Percentiles rank a stretch among this genome's conserved stretches.
These are phyloP conservation scores for Proteromonas lacertae DNA, from an alignment of 352 stramenopile genomes.

Conservation along the genomic window DNA sequence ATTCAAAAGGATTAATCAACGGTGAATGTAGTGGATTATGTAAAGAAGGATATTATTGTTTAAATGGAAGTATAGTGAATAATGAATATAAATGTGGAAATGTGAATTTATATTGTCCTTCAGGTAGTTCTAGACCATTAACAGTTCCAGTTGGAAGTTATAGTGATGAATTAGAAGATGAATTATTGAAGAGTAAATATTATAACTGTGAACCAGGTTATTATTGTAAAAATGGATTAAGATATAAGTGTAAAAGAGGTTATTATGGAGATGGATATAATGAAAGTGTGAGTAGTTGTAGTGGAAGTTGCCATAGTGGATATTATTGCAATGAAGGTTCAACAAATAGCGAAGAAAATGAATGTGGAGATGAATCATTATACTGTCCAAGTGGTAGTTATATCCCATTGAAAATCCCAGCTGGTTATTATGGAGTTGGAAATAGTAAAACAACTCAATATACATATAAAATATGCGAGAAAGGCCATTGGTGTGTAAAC, in stretches of 20 bases:
- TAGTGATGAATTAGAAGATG: neutral
- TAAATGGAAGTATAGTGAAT: slow-evolving; percentile 4
- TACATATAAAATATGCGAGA: neutral
- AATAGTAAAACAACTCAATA: neutral
- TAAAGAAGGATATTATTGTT: slow-evolving; percentile 23
- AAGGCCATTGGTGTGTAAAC: neutral
- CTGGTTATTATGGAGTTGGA: neutral
- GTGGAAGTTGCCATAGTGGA: too few species aligned
- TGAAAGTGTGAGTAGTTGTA: neutral
- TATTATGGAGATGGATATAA: slow-evolving; percentile 20
- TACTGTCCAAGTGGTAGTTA: neutral
- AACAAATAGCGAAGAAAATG: neutral
- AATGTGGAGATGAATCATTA: neutral
- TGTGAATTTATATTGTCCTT: slow-evolving; percentile 4
- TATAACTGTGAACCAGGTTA: too few species aligned
- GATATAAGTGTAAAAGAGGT: slow-evolving; percentile 27
- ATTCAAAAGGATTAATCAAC: slow-evolving; percentile 9
- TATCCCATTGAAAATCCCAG: neutral
- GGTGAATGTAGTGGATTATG: slow-evolving; percentile 21
- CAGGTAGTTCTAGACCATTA: slow-evolving; percentile 6
- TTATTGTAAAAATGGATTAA: slow-evolving; percentile 11
- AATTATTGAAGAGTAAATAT: too few species aligned
- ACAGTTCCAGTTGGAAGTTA: slow-evolving; percentile 9
- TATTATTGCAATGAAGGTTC: slow-evolving; percentile 1
- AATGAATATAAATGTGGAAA: neutral